Evolutionary conservation across 2,329 filamentous ascomycete genomes (phyloP).

Genomic region (Ilyonectria destructans): DNA sequence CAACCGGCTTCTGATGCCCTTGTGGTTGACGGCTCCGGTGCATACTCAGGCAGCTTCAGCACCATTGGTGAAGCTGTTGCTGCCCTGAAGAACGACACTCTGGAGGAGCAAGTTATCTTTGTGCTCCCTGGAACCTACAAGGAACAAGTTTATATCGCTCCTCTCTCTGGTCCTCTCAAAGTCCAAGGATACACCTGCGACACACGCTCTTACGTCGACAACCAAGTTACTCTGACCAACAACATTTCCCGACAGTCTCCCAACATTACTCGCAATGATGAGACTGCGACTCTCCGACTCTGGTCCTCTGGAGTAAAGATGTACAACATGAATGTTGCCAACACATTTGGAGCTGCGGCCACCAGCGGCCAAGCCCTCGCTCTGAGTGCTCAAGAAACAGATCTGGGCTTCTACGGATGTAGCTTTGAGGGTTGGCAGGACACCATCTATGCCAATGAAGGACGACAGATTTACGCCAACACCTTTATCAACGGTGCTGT

Average conservation of each 20-base stretch:
- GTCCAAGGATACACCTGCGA: constrained; percentile 15
- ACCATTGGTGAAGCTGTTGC: constrained; percentile 7
- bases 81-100: background rate
- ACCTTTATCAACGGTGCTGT: constrained; percentile 15
- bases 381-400: constrained; percentile 5
- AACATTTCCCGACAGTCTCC: constrained; percentile 9
- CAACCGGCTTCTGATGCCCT: background rate
- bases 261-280: background rate
- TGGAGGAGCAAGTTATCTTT: constrained; percentile 4
- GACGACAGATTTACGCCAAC: constrained; percentile 4
- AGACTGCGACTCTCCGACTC: background rate
- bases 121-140: constrained; percentile 10
- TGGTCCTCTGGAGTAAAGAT: constrained; percentile 11
- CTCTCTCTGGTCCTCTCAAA: background rate
- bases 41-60: background rate
- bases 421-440: constrained; percentile 12
- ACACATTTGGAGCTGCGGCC: background rate
- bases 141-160: constrained; percentile 16
- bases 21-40: constrained; percentile 6
- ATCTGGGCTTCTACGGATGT: constrained; percentile 11
- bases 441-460: constrained; percentile 19
- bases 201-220: background rate
- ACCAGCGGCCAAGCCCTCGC: constrained; percentile 6
- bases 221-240: constrained; percentile 7
- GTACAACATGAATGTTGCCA: constrained; percentile 17